Evolutionary conservation across 805 yeast genomes (phyloP), one percentile per base, ranked within the genome.

Genomic region (Metschnikowia noctiluminum): DNA sequence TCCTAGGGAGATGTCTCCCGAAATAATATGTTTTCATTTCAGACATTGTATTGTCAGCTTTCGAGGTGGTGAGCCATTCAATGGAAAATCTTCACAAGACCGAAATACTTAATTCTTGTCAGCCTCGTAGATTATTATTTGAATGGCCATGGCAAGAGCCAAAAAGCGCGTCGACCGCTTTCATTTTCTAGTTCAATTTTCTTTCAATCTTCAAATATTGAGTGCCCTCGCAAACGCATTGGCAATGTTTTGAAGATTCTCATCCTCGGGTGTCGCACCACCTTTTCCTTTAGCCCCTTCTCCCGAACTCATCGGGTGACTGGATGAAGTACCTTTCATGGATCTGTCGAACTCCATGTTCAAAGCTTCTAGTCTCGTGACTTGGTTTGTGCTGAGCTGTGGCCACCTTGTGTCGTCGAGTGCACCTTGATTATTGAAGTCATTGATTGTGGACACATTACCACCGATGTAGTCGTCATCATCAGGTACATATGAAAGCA

Each of bases 351-450:
- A 37, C 16, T 38, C 44, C 16, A 26, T 41, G 11, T 38, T 35
- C 15, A 46, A 44, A 13, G 43, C 43, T 13, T 48, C 52, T 13
- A 53, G 51, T 31, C 49, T 46, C 10, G 58, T 45, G 4, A 48
- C 53, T 14, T 55, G 55, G 26, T 55, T 54, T 7, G 50, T 43
- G 27, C 53, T 52, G 27, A 55, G 52, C 14, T 48, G 49, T 8
- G 59, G 59, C 59, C 59, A 55, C 35, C 40, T 41, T 6, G 44
- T 28, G 28, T 53, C 59, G 26, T 55, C 57, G 26, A 51, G 45
- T 14, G 12, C 38, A 21, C 11, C 27, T 8, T 27, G 30, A 12
- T 46, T 42, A 10, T 42, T 14, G 26, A 14, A 35, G 9, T 27
- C 43, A 36, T 16, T 26, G 14, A 40, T 11, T 34, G 16, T 43